Conservation (phyloP, 306 rosid species). For the Biancaea sappan region DNA sequence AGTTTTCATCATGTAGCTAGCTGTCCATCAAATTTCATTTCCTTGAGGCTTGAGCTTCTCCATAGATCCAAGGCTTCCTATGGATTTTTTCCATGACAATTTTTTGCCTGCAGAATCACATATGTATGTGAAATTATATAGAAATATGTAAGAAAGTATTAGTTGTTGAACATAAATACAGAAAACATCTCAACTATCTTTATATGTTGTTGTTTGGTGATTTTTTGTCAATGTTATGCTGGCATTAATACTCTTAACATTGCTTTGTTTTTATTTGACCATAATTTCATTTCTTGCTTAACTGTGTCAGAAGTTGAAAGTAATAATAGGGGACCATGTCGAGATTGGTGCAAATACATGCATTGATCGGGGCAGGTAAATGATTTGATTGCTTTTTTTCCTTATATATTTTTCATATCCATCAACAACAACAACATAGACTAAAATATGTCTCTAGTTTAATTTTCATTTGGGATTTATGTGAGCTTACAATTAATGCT, state of each 20-base stretch:
- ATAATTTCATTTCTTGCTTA: conserved; percentile 33
- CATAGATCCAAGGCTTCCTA: not conserved
- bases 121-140: not conserved
- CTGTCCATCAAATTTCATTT: not conserved
- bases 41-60: not conserved
- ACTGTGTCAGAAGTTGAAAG: conserved; percentile 68
- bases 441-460: conserved; percentile 4
- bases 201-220: not conserved
- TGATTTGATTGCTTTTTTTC: conserved; percentile 13
- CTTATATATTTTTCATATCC: not conserved
- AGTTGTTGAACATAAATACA: not conserved
- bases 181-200: not conserved
- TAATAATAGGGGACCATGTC: conserved; percentile 66
- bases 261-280: not conserved
- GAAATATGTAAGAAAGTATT: not conserved
- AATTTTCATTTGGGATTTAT: conserved; percentile 30
- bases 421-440: not conserved
- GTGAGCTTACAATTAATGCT: conserved; percentile 30
- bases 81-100: not conserved
- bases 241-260: conserved; percentile 18
- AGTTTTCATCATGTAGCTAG: not conserved
- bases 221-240: conserved; percentile 3
- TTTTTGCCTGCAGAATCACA: not conserved
- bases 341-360: conserved; percentile 95
- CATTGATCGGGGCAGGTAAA: conserved; percentile 93